Evolutionary conservation across 495 filamentous ascomycete genomes (phyloP).

Genomic region (Sabuloglossum arenarium): DNA sequence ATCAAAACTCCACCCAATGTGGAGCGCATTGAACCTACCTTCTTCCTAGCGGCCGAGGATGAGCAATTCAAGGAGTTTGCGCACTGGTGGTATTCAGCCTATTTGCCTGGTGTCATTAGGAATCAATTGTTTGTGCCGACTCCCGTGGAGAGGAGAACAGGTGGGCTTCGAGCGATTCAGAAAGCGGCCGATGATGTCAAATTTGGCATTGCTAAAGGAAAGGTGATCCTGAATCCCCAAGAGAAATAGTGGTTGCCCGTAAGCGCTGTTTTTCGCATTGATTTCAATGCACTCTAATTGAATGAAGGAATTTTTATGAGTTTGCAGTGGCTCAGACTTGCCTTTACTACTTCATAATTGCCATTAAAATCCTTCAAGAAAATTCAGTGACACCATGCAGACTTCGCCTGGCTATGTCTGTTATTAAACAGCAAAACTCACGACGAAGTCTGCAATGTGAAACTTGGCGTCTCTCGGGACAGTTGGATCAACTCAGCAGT

Average conservation of each 20-base stretch:
- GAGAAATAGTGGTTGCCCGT: background rate
- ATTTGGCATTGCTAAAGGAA: background rate
- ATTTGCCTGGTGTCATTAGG: slow-evolving; percentile 10
- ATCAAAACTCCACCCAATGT: slow-evolving; percentile 10
- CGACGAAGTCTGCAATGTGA: background rate
- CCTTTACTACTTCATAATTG: slow-evolving; percentile 9
- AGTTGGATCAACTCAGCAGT: slow-evolving; percentile 13
- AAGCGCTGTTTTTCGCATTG: background rate
- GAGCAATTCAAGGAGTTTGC: slow-evolving; percentile 6
- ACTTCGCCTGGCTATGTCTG: background rate
- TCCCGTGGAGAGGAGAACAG: background rate
- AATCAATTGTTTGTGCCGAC: slow-evolving; percentile 8
- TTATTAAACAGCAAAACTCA: background rate
- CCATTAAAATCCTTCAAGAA: background rate
- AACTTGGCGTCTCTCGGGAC: background rate
- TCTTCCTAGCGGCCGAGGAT: slow-evolving; percentile 8
- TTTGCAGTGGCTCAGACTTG: slow-evolving; percentile 6
- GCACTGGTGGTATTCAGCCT: slow-evolving; percentile 10
- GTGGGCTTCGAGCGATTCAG: background rate
- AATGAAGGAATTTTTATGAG: background rate
- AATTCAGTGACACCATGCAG: background rate
- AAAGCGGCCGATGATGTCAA: background rate
- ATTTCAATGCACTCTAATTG: background rate
- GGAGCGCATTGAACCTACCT: slow-evolving; percentile 7
- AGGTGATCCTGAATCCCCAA: background rate